These are phyloP conservation scores for Trametes pubescens DNA, from an alignment of 1,284 basidiomycete genomes.

Conservation along the genomic window DNA sequence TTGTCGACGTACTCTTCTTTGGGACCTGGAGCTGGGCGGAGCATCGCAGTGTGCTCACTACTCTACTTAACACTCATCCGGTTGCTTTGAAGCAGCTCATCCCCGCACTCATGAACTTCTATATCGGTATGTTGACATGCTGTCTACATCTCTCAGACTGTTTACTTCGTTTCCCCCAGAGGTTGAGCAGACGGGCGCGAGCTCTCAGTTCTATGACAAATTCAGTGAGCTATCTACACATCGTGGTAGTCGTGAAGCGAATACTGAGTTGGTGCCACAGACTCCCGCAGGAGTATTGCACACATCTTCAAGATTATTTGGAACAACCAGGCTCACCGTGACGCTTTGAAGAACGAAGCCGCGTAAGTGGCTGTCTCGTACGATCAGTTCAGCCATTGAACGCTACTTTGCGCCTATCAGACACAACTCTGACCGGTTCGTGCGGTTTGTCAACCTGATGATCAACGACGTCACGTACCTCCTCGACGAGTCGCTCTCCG, in stretches of 20 bases:
- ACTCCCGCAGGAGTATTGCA: constrained; percentile 84
- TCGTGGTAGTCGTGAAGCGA: neutral
- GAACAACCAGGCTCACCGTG: constrained; percentile 87
- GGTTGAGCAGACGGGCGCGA: constrained; percentile 96
- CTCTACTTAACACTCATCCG: constrained; percentile 84
- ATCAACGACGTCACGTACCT: constrained; percentile 99
- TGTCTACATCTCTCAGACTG: neutral
- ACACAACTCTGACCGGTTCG: constrained; percentile 85
- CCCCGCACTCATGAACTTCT: constrained; percentile 93
- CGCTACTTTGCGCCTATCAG: constrained; percentile 47
- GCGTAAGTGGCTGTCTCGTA: constrained; percentile 55
- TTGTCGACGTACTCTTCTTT: constrained; percentile 92
- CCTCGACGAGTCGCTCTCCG: constrained; percentile 94
- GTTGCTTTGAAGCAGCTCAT: constrained; percentile 91
- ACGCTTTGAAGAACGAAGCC: constrained; percentile 83
- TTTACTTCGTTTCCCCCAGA: constrained; percentile 56
- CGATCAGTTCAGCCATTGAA: neutral
- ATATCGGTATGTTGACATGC: constrained; percentile 73
- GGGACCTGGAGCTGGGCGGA: constrained; percentile 83
- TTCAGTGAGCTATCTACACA: constrained; percentile 70
- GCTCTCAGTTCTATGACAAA: constrained; percentile 99
- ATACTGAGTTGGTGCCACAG: constrained; percentile 43
- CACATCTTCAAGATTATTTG: constrained; percentile 89
- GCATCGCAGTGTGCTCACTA: constrained; percentile 81
- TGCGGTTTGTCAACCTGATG: constrained; percentile 96